Evolutionary conservation across 768 basidiomycete genomes (phyloP).

Genomic region (Russula sp.): DNA sequence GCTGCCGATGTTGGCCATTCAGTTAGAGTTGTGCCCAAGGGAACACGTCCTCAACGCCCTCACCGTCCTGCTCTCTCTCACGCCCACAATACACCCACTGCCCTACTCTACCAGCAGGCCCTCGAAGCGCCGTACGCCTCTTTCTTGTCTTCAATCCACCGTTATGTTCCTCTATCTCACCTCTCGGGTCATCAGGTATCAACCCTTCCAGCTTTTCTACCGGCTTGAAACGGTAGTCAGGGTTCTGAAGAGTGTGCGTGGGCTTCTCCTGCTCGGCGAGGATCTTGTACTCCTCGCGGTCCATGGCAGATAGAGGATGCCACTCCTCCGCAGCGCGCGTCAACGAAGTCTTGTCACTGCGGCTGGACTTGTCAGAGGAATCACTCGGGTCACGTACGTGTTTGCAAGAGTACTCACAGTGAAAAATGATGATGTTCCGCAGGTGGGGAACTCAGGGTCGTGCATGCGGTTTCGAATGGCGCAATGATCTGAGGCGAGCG

Average conservation of each 20-base stretch:
- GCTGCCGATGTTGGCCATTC: slow-evolving; percentile 60
- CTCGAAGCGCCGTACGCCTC: not conserved
- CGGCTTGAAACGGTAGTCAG: slow-evolving; percentile 59
- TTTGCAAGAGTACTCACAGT: slow-evolving; percentile 53
- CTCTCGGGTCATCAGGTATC: slow-evolving; percentile 12
- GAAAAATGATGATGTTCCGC: slow-evolving; percentile 66
- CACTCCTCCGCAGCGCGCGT: slow-evolving; percentile 73
- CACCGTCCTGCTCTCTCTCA: too few species aligned
- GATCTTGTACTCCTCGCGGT: slow-evolving; percentile 43
- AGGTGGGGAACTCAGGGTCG: slow-evolving; percentile 57
- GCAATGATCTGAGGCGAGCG: slow-evolving; percentile 35
- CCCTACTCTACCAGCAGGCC: not conserved
- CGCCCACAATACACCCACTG: not conserved
- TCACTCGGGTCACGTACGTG: slow-evolving; percentile 34
- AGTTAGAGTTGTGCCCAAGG: slow-evolving; percentile 21
- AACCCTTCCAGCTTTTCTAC: not conserved
- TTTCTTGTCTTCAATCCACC: not conserved
- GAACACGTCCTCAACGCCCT: too few species aligned
- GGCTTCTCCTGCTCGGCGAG: slow-evolving; percentile 50
- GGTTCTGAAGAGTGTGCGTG: slow-evolving; percentile 50
- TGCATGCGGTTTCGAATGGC: slow-evolving; percentile 35
- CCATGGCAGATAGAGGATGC: slow-evolving; percentile 45
- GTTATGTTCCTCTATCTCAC: slow-evolving; percentile 15
- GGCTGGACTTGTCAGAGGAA: slow-evolving; percentile 7
- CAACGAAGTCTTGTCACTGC: slow-evolving; percentile 51